These are phyloP conservation scores for Areca catechu DNA, from an alignment of 176 grass and related monocot genomes.

Conservation along the genomic window DNA sequence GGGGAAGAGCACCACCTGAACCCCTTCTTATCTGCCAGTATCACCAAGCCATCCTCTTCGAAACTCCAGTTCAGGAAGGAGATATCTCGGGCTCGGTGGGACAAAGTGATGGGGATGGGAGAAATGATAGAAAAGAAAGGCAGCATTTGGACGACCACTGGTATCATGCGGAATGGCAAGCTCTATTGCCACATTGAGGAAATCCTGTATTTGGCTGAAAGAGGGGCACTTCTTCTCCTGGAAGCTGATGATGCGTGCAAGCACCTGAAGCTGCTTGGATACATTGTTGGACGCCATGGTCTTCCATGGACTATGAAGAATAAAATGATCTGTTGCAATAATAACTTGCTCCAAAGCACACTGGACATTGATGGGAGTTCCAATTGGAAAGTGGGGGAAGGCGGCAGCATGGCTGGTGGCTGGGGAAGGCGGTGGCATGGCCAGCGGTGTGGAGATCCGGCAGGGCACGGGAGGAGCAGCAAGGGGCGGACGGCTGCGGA, in stretches of 20 bases:
- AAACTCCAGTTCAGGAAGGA: conserved; percentile 46
- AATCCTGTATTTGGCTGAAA: conserved; percentile 78
- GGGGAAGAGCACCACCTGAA: too few relatives aligned
- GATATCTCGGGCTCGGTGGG: conserved; percentile 53
- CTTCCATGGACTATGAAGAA: too few relatives aligned
- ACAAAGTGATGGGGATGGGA: too few relatives aligned
- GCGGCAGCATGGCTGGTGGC: too few relatives aligned
- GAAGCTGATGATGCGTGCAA: conserved; percentile 50
- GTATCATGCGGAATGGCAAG: conserved; percentile 35
- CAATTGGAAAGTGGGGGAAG: background rate
- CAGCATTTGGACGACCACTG: too few relatives aligned
- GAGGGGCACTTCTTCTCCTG: conserved; percentile 47
- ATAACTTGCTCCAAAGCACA: background rate
- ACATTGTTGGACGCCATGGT: too few relatives aligned
- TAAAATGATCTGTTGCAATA: conserved; percentile 14
- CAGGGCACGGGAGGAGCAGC: too few relatives aligned
- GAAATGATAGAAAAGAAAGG: too few relatives aligned
- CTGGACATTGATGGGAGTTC: conserved; percentile 1
- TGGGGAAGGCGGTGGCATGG: too few relatives aligned
- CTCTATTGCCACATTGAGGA: conserved; percentile 83
- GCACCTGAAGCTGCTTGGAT: conserved; percentile 81
- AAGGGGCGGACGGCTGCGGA: too few relatives aligned
- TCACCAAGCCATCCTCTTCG: background rate
- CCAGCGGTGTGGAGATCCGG: too few relatives aligned
- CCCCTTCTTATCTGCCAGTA: conserved; percentile 16